Conservation (phyloP, 129 eudicot genomes). For the Pulicaria dysenterica region DNA sequence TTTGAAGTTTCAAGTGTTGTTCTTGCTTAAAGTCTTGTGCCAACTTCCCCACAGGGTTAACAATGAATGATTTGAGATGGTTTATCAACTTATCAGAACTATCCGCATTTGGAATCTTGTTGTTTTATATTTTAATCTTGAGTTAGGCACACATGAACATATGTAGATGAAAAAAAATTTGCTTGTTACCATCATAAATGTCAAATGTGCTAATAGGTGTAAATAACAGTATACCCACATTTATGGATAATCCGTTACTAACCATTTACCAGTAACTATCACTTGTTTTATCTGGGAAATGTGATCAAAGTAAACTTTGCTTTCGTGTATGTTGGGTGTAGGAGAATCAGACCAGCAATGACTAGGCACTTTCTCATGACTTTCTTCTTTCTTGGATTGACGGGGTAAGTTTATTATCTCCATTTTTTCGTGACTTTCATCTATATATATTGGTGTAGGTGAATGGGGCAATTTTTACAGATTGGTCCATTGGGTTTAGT, state of each 20-base stretch:
- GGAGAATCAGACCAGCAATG: conserved; percentile 78
- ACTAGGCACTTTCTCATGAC: conserved; percentile 58
- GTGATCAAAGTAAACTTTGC: conserved; percentile 28
- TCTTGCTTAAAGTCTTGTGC: no score
- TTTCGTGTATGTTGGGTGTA: conserved; percentile 41
- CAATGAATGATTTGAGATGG: conserved; percentile 1
- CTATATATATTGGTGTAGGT: not conserved
- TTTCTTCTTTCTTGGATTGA: conserved; percentile 89
- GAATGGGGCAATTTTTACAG: not conserved
- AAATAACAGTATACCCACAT: conserved; percentile 11
- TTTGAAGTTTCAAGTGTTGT: no score
- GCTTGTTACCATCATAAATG: not conserved
- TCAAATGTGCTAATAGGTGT: conserved; percentile 4
- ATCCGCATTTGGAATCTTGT: not conserved
- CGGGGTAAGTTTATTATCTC: conserved; percentile 67
- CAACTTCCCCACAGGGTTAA: no score
- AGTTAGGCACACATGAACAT: not conserved
- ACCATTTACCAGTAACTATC: conserved; percentile 7
- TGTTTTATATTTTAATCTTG: conserved; percentile 9
- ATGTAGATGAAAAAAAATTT: conserved; percentile 11
- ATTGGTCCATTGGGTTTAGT: conserved; percentile 6
- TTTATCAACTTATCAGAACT: not conserved
- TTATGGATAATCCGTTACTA: not conserved
- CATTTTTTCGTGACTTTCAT: not conserved
- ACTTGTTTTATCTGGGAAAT: conserved; percentile 20